Conservation (phyloP, 208 protist species). For the Trypanosomatidae sp. region DNA sequence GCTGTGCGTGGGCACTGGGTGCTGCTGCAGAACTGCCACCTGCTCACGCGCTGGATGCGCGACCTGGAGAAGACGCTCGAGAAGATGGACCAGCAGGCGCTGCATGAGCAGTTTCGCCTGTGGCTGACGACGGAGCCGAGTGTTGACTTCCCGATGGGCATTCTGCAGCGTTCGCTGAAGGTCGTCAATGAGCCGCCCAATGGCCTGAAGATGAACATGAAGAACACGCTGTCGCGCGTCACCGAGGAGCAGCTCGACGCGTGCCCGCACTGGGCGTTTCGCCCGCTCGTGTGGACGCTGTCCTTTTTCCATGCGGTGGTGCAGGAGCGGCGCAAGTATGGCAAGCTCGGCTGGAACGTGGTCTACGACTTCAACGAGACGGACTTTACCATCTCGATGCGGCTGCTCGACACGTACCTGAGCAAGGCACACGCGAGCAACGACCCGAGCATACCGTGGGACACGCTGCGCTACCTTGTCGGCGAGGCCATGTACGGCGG, state of each 20-base stretch:
- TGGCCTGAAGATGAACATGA: constrained; percentile 98
- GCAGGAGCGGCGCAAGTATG: constrained; percentile 96
- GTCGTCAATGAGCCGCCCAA: constrained; percentile 99
- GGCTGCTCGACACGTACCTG: constrained; percentile 94
- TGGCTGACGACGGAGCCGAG: constrained; percentile 99
- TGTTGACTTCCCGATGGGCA: constrained; percentile 95
- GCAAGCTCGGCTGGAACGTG: constrained; percentile 98
- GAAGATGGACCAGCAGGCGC: constrained; percentile 86
- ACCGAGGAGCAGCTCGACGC: constrained; percentile 89
- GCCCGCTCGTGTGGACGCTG: constrained; percentile 96
- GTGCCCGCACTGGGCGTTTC: constrained; percentile 94
- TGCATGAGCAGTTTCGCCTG: constrained; percentile 96
- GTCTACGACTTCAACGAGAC: constrained; percentile 99
- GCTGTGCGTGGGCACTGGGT: constrained; percentile 96
- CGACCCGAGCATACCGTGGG: constrained; percentile 95
- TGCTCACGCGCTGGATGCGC: constrained; percentile 97
- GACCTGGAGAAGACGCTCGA: constrained; percentile 97
- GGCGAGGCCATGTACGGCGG: constrained; percentile 99
- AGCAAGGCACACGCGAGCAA: constrained; percentile 92
- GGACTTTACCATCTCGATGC: constrained; percentile 97
- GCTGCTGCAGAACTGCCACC: constrained; percentile 98
- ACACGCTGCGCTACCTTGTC: constrained; percentile 97
- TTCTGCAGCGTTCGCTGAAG: constrained; percentile 96
- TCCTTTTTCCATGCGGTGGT: constrained; percentile 98
- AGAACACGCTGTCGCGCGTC: constrained; percentile 93